A percentile compares a stretch with the other conserved stretches of the same genome.
phyloP scores from a whole-genome alignment of 2,329 filamentous ascomycete genomes.

The Fusarium torulosum region DNA sequence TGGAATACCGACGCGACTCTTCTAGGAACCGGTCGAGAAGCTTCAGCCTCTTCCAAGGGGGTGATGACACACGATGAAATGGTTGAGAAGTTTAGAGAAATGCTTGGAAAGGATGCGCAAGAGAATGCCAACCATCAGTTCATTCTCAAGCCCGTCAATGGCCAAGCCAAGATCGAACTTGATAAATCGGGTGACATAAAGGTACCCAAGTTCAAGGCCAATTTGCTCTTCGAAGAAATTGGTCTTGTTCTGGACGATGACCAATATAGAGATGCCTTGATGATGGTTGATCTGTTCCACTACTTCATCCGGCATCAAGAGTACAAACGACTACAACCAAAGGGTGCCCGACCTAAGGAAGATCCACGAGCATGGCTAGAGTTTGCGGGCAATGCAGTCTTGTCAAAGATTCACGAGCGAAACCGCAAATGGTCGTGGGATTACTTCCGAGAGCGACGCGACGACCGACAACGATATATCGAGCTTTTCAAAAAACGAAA shows the following conservation, averaged over 20 bases:
- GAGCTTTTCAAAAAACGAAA: constrained; percentile 96
- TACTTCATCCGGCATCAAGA: constrained; percentile 98
- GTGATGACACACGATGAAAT: constrained; percentile 80
- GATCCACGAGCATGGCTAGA: constrained; percentile 92
- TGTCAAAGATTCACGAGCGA: constrained; percentile 93
- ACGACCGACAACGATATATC: constrained; percentile 90
- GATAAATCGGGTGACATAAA: constrained; percentile 89
- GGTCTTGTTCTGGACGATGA: constrained; percentile 97
- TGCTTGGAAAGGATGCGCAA: constrained; percentile 81
- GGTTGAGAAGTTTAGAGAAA: constrained; percentile 78
- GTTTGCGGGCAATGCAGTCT: constrained; percentile 89
- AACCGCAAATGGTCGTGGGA: constrained; percentile 97
- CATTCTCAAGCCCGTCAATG: constrained; percentile 95
- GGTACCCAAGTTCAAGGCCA: constrained; percentile 88
- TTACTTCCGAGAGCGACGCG: constrained; percentile 91
- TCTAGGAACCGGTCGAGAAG: constrained; percentile 84
- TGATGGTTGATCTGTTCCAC: constrained; percentile 98
- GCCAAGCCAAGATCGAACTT: constrained; percentile 92
- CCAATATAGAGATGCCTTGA: constrained; percentile 95
- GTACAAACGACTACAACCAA: constrained; percentile 92
- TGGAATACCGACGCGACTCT: constrained; percentile 96
- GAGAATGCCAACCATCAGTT: constrained; percentile 79
- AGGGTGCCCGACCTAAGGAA: constrained; percentile 82
- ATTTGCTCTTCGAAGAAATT: constrained; percentile 94
- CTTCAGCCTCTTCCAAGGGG: constrained; percentile 60